phyloP scores from a whole-genome alignment of 306 rosid genomes.

The Lotus japonicus region DNA sequence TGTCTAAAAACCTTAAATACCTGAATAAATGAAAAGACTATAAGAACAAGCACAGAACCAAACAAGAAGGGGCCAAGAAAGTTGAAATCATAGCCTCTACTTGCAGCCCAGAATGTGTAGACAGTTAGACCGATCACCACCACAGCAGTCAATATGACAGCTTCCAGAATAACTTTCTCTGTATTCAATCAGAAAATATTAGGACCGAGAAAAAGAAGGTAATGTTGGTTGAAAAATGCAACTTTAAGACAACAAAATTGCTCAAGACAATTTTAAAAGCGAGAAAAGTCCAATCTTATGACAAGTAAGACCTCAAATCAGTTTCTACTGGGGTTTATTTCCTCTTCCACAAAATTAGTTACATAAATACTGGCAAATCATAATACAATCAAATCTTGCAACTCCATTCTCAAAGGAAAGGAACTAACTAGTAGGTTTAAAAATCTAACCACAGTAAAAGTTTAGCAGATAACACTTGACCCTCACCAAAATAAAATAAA shows the following conservation, averaged over 20 bases:
- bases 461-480: no score
- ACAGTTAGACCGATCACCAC: constrained; percentile 70
- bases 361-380: no score
- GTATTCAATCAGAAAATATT: constrained; percentile 17
- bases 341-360: no score
- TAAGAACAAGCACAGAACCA: constrained; percentile 66
- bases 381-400: no score
- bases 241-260: not conserved
- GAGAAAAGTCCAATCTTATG: not conserved
- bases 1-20: constrained; percentile 26
- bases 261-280: not conserved
- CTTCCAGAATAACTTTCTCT: constrained; percentile 87
- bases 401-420: no score
- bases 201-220: not conserved
- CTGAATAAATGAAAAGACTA: constrained; percentile 76
- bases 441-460: no score
- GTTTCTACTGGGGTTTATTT: no score
- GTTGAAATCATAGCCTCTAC: constrained; percentile 81
- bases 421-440: no score
- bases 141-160: constrained; percentile 72
- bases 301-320: not conserved
- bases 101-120: constrained; percentile 97
- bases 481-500: no score
- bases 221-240: not conserved
- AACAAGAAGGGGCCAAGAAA: constrained; percentile 92